Evolutionary conservation across 2,329 filamentous ascomycete genomes (phyloP).

Genomic region (Tolypocladium tropicale): DNA sequence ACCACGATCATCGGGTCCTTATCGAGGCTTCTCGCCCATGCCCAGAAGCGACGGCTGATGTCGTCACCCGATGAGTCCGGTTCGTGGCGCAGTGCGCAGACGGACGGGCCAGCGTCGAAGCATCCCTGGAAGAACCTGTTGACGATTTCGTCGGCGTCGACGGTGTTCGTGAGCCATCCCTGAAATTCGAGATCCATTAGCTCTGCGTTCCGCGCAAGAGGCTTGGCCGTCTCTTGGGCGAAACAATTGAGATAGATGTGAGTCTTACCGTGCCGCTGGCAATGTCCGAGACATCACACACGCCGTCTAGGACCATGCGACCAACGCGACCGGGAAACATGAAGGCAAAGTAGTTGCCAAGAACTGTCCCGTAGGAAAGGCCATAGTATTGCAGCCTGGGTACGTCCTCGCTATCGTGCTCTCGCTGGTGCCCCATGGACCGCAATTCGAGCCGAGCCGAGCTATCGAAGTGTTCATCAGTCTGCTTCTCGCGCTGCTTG

Average conservation of each 20-base stretch:
- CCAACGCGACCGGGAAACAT: not conserved
- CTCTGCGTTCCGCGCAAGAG: not conserved
- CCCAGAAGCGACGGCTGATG: not conserved
- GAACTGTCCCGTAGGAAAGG: not conserved
- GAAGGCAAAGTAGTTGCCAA: not conserved
- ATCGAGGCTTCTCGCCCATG: not conserved
- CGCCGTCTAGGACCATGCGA: not conserved
- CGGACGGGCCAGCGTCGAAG: not conserved
- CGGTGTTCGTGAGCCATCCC: not conserved
- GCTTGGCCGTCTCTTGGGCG: not conserved
- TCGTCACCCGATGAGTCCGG: not conserved
- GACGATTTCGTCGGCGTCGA: not conserved
- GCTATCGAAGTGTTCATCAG: not conserved
- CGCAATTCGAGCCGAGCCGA: not conserved
- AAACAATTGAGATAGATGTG: not conserved
- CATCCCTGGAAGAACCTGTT: not conserved
- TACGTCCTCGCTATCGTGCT: not conserved
- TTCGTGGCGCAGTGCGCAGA: not conserved
- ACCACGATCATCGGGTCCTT: not conserved
- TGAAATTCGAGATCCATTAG: not conserved
- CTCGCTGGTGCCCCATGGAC: not conserved
- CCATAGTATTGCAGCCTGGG: not conserved
- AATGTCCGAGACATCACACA: not conserved
- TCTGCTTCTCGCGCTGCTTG: not conserved
- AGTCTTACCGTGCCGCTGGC: not conserved